A percentile compares a stretch with the other conserved stretches of the same genome.
These are phyloP conservation scores for Aspergillus arachidicola DNA, from an alignment of 2,329 filamentous ascomycete genomes.

Conservation along the genomic window DNA sequence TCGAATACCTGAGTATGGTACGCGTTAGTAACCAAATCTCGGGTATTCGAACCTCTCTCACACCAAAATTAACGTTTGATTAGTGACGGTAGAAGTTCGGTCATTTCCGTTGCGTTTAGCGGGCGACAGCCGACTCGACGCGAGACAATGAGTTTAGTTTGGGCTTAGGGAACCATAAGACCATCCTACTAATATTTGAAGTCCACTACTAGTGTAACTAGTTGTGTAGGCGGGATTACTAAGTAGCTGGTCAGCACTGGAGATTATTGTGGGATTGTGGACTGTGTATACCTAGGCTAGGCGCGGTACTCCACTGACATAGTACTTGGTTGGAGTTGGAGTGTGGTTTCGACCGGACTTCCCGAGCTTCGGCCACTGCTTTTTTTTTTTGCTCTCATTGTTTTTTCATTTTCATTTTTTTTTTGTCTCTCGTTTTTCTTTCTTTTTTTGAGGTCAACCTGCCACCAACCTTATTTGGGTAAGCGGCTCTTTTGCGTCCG, in stretches of 20 bases:
- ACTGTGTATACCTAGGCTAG: background rate
- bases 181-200: background rate
- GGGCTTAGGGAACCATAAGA: background rate
- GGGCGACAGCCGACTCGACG: background rate
- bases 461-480: slow-evolving; percentile 9
- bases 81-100: background rate
- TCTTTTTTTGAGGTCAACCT: background rate
- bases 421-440: background rate
- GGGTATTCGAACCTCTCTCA: background rate
- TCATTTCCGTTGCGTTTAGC: background rate
- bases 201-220: background rate
- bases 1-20: background rate
- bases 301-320: background rate
- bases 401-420: background rate
- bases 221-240: background rate
- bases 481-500: slow-evolving; percentile 21
- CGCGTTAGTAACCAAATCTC: background rate
- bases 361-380: background rate
- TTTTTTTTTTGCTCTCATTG: background rate
- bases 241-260: background rate
- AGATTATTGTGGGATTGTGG: background rate
- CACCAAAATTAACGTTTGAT: background rate
- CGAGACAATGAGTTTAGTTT: background rate
- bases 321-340: background rate
- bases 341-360: background rate